Conservation (phyloP, 1,139 yeast genomes). For the Lodderomyces beijingensis region DNA sequence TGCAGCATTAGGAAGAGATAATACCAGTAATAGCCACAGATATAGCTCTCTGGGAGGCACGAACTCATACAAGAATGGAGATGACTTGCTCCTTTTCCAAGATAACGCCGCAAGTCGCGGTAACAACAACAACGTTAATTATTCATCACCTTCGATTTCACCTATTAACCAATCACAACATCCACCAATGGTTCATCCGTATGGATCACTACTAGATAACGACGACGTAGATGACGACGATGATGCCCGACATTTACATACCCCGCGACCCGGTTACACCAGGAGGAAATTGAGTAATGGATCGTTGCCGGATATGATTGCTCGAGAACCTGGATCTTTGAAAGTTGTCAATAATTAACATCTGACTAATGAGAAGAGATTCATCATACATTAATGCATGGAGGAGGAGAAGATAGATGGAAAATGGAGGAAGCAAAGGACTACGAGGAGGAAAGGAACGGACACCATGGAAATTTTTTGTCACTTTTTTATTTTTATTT, state of each 20-base stretch:
- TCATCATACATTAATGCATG: too few species aligned
- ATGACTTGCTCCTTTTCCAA: background rate
- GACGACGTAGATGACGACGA: background rate
- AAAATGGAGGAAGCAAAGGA: too few species aligned
- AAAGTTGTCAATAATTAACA: conserved; percentile 45
- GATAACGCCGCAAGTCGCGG: background rate
- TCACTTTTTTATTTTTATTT: too few species aligned
- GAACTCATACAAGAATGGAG: conserved; percentile 10
- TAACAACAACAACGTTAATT: background rate
- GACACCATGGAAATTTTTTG: too few species aligned
- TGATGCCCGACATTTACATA: too few species aligned
- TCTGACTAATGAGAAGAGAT: too few species aligned
- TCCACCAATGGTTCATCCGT: too few species aligned
- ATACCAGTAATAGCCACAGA: conserved; percentile 9
- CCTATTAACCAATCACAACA: too few species aligned
- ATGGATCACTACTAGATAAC: background rate
- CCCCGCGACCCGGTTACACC: conserved; percentile 29
- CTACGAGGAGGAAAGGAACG: too few species aligned
- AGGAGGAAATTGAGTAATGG: conserved; percentile 62
- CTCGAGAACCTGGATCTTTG: conserved; percentile 42
- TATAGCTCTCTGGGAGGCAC: conserved; percentile 14
- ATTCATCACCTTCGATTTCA: too few species aligned
- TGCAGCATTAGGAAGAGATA: background rate
- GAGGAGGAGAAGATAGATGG: too few species aligned
- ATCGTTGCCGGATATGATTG: conserved; percentile 62